Conservation (phyloP, 768 basidiomycete species). For the Pleurotus salmoneostramineus region DNA sequence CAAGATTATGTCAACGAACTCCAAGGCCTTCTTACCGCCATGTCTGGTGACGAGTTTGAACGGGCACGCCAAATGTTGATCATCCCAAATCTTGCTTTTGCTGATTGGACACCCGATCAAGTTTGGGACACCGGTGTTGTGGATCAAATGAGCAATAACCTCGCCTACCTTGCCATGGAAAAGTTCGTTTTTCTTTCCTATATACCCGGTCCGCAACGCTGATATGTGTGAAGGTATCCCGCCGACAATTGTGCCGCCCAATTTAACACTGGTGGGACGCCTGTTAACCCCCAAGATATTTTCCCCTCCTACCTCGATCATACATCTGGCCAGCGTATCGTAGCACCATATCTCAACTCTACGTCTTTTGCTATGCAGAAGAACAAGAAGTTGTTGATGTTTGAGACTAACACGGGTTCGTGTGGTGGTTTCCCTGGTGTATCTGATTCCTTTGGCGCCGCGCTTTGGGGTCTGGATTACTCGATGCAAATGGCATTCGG, state of each 20-base stretch:
- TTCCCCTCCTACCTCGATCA: conserved; percentile 63
- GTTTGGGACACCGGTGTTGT: conserved; percentile 56
- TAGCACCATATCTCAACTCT: conserved; percentile 48
- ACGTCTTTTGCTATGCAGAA: conserved; percentile 37
- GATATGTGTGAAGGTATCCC: conserved; percentile 33
- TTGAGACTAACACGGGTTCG: conserved; percentile 68
- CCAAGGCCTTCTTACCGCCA: conserved; percentile 38
- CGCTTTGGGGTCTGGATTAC: conserved; percentile 65
- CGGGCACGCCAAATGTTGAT: conserved; percentile 44
- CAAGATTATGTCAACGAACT: conserved; percentile 54
- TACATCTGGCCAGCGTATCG: conserved; percentile 41
- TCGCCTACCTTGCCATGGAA: conserved; percentile 53
- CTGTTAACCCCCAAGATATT: conserved; percentile 37
- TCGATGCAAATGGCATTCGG: conserved; percentile 56
- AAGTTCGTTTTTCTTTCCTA: conserved; percentile 30
- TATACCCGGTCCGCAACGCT: conserved; percentile 9
- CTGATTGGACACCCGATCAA: conserved; percentile 48
- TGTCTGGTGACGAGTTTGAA: conserved; percentile 32
- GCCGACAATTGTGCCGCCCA: conserved; percentile 58
- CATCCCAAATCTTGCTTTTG: conserved; percentile 50
- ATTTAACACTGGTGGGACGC: conserved; percentile 33
- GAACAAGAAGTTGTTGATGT: conserved; percentile 56
- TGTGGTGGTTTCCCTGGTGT: conserved; percentile 69
- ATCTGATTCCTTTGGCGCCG: conserved; percentile 57
- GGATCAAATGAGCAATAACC: conserved; percentile 29